phyloP scores from a whole-genome alignment of 2,329 filamentous ascomycete genomes.

The Alternaria hordeiaustralica region DNA sequence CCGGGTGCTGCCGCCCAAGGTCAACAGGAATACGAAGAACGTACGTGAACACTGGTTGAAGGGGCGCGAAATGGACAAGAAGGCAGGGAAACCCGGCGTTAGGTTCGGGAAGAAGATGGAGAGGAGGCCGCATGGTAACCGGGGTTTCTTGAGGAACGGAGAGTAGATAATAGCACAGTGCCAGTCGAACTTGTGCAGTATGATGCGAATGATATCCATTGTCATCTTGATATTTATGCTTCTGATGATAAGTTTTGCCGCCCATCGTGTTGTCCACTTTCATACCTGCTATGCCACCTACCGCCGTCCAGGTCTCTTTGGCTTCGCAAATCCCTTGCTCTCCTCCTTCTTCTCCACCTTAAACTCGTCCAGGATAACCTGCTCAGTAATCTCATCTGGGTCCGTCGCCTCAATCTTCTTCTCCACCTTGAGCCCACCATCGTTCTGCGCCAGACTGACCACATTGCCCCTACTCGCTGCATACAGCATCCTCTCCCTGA shows the following conservation, averaged over 20 bases:
- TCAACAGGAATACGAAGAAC: constrained; percentile 43
- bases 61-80: constrained; percentile 46
- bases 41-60: constrained; percentile 53
- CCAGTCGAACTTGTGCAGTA: neutral
- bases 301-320: constrained; percentile 76
- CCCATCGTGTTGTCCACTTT: neutral
- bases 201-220: neutral
- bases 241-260: neutral
- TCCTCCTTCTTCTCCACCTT: constrained; percentile 72
- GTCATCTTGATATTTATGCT: neutral
- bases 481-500: constrained; percentile 87
- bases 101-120: constrained; percentile 37
- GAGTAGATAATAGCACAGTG: constrained; percentile 17
- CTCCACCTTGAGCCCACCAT: constrained; percentile 69
- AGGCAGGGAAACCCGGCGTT: constrained; percentile 20
- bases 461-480: constrained; percentile 68
- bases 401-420: constrained; percentile 73
- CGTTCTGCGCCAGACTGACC: constrained; percentile 67
- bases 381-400: constrained; percentile 73
- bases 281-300: constrained; percentile 17
- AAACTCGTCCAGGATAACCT: constrained; percentile 69
- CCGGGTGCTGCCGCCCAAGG: constrained; percentile 53
- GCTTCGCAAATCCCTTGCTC: constrained; percentile 75
- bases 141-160: constrained; percentile 41
- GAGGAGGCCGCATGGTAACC: constrained; percentile 34